Base-by-base conservation (phyloP, 1,139 yeast genomes). In the Eremothecium gossypii region DNA sequence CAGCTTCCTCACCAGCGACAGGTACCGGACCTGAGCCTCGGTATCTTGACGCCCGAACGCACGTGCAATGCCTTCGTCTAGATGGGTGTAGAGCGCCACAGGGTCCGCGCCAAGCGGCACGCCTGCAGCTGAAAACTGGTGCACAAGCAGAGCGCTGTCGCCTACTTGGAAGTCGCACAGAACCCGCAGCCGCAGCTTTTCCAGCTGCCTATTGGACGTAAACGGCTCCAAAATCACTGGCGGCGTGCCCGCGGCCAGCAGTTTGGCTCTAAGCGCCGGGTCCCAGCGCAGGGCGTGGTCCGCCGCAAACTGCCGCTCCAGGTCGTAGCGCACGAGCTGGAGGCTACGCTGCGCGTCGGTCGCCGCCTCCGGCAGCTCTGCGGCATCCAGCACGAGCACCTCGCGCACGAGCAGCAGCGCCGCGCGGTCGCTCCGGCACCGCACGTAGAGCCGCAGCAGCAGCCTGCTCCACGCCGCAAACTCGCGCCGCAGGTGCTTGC, bases 201-300 rank as follows among this genome's bases (percentile, higher is more conserved):
- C 59, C 10, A 57, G 35, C 39, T 57, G 61, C 32, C 46, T 48
- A 29, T 38, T 43, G 8, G 41, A 43, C 20, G 41, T 40, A 39
- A 52, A 52, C 8, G 59, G 51, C 7, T 36, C 33, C 4, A 41
- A 27, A 9, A 50, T 33, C 33, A 39, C 9, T 7, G 36, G 28
- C 29, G 36, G 28, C 13, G 20, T 23, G 3, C 38, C 9, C 8
- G 9, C 8, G 3, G 30, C 14, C 27, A 34, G 27, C n/a, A 34
- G 28, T 29, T 29, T 23, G 7, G 27, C 13, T 8, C 20, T 3
- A 4, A 34, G 29, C 11, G 20, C 27, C 7, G n/a, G 11, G 20
- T 34, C 37, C 37, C 37, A 34, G 6, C 11, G 27, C 9, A 34
- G 10, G 6, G n/a, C 29, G 5, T 23, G 13, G 7, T 17, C 12